Evolutionary conservation across 129 eudicot species (phyloP), one percentile per base, ranked within the genome.

Genomic region (Mikania micrantha): DNA sequence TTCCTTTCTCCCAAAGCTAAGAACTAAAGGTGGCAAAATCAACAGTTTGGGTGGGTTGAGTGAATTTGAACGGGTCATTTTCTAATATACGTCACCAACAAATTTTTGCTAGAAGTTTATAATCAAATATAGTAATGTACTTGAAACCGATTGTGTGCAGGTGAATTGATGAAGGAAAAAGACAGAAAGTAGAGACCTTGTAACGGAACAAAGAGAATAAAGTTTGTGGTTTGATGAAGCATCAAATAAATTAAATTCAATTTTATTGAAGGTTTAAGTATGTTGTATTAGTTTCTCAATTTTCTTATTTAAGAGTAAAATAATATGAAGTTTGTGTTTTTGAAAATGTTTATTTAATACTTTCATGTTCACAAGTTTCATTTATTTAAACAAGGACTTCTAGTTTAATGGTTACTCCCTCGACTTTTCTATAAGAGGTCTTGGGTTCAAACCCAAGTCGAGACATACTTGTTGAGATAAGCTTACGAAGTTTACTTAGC

Each of bases 251-350:
- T 59, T 20, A 36, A 38, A 38, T 71, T 27, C 32, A 60, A 47
- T 61, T 60, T n/a, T n/a, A n/a, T n/a, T n/a, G 4, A 48, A 34
- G 56, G 7, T 42, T 49, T 2, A 64, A 75, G 53, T 36, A 13
- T 67, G 74, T 58, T 67, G 74, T 75, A 67, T 67, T 60, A 67
- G 80, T 73, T 68, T 52, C 52, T 42, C 69, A 61, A 56, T 75
- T 57, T 58, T 75, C 53, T 75, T 67, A 60, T 59, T 58, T 59
- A 68, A 67, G 9, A 59, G 59, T 27, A 8, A 57, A 58, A 35
- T 49, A 27, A 56, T 56, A 56, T 27, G 62, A 12, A 56, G 60
- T 24, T 17, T 27, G 2, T 56, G 62, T 13, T 54, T 54, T 25
- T 25, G 7, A 5, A 22, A 8, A 6, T 48, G 24, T 48, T 47